A percentile compares a stretch with the other conserved stretches of the same genome.
phyloP scores from a whole-genome alignment of 495 filamentous ascomycete genomes.

The Xylaria sp. region DNA sequence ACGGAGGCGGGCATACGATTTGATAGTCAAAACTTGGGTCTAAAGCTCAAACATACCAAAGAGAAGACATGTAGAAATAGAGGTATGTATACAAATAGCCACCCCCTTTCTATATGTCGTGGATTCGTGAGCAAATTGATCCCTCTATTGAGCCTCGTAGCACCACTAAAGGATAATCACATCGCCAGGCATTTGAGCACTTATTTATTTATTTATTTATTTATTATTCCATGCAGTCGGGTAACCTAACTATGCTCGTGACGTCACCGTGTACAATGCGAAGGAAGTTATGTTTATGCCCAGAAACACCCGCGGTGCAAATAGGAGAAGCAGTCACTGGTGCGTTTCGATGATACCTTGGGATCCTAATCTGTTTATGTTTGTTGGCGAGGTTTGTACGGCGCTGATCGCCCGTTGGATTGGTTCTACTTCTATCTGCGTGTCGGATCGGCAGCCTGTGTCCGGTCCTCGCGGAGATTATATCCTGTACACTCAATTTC shows the following conservation, averaged over 20 bases:
- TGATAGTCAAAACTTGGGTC: neutral
- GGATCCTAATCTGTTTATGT: neutral
- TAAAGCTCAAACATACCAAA: neutral
- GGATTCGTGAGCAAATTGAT: neutral
- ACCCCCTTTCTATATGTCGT: neutral
- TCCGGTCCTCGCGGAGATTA: neutral
- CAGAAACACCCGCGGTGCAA: neutral
- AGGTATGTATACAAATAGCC: neutral
- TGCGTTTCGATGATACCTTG: too few species aligned
- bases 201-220: too few species aligned
- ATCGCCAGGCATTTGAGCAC: neutral
- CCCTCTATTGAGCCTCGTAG: neutral
- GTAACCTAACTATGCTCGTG: neutral
- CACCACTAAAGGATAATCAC: neutral
- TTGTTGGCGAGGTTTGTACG: neutral
- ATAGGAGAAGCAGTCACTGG: too few species aligned
- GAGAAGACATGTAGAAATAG: neutral
- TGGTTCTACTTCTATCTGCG: neutral
- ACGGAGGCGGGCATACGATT: too few species aligned
- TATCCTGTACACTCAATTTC: neutral
- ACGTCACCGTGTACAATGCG: neutral
- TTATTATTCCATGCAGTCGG: too few species aligned
- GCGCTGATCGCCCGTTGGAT: neutral
- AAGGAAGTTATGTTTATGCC: neutral
- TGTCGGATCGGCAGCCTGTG: neutral